Evolutionary conservation across 805 yeast genomes (phyloP).

Genomic region (Yarrowia bubula): DNA sequence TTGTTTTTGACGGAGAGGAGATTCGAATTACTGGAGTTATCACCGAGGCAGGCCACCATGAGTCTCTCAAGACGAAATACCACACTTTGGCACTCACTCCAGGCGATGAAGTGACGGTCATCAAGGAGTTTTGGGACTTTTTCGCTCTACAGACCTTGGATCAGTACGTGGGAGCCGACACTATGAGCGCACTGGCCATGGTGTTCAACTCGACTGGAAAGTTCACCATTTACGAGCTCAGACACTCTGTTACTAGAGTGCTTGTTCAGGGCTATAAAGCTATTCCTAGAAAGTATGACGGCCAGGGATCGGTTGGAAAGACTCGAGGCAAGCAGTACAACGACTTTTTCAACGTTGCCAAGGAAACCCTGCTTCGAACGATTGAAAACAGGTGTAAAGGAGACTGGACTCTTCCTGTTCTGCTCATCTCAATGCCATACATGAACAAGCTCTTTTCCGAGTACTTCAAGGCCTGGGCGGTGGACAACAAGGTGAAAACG

Average conservation of each 20-base stretch:
- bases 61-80: conserved; percentile 13
- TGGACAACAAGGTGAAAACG: conserved; percentile 10
- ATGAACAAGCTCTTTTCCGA: conserved; percentile 27
- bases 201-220: conserved; percentile 22
- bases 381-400: conserved; percentile 20
- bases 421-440: conserved; percentile 24
- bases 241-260: conserved; percentile 22
- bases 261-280: conserved; percentile 24
- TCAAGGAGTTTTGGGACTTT: conserved; percentile 23
- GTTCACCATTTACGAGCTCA: conserved; percentile 18
- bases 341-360: conserved; percentile 22
- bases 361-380: conserved; percentile 13
- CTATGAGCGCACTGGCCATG: conserved; percentile 22
- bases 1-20: conserved; percentile 25
- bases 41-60: conserved; percentile 22
- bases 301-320: conserved; percentile 22
- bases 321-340: conserved; percentile 24
- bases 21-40: conserved; percentile 22
- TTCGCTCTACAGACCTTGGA: conserved; percentile 18
- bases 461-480: conserved; percentile 26
- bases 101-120: conserved; percentile 16
- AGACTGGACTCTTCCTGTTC: conserved; percentile 20
- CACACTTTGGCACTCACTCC: conserved; percentile 22
- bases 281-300: conserved; percentile 26
- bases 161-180: conserved; percentile 11